Evolutionary conservation across 139 green algal species (phyloP).

Genomic region (Chlorella sp.): DNA sequence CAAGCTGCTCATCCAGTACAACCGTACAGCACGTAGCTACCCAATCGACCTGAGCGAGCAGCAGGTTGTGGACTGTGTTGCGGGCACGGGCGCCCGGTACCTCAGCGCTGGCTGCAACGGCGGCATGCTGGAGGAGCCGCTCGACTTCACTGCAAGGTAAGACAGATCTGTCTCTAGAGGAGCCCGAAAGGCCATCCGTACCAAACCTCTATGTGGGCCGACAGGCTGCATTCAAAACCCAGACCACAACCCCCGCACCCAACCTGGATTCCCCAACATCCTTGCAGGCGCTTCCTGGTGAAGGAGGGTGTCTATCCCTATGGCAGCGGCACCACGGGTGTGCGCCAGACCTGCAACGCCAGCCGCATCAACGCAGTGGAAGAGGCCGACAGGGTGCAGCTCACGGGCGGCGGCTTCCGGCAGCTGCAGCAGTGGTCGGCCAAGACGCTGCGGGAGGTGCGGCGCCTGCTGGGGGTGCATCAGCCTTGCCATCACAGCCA

Average conservation of each 20-base stretch:
- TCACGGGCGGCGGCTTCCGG: background rate
- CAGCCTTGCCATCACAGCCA: no score
- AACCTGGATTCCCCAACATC: no score
- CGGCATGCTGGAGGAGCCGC: background rate
- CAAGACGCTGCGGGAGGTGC: background rate
- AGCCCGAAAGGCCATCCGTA: no score
- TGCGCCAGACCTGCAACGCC: background rate
- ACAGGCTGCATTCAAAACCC: no score
- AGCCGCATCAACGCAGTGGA: background rate
- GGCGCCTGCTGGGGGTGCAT: no score
- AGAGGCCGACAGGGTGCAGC: background rate
- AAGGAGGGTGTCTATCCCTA: background rate
- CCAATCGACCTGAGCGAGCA: background rate
- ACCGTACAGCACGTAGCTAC: background rate
- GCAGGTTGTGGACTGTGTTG: background rate
- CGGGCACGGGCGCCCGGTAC: background rate
- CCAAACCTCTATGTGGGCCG: no score
- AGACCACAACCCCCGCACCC: no score
- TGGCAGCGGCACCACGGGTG: background rate
- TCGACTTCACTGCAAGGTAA: background rate
- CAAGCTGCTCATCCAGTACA: slow-evolving; percentile 5
- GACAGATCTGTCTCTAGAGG: no score
- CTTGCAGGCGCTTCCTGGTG: background rate
- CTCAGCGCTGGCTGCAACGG: background rate
- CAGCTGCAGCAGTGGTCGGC: background rate